A percentile compares a stretch with the other conserved stretches of the same genome.
Conservation (phyloP, 2,329 filamentous ascomycete species). For the Septoria petroselini region DNA sequence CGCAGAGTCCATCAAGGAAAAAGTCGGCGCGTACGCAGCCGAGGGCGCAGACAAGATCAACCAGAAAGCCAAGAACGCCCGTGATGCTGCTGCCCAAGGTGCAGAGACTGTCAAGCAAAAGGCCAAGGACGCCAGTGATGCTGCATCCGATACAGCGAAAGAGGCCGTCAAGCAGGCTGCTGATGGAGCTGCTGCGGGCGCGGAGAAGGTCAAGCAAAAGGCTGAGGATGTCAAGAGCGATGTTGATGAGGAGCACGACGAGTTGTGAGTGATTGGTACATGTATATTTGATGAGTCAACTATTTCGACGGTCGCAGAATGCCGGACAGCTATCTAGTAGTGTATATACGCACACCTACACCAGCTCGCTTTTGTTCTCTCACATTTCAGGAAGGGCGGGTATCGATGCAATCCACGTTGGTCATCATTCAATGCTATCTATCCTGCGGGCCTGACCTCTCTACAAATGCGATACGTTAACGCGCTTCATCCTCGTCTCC, state of each 20-base stretch:
- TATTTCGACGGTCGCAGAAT: neutral
- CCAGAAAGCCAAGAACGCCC: neutral
- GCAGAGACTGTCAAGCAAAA: neutral
- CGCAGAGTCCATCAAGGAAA: neutral
- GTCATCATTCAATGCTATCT: too few species aligned
- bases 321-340: neutral
- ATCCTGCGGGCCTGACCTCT: neutral
- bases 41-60: constrained; percentile 2
- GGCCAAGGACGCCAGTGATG: neutral
- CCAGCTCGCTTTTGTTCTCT: too few species aligned
- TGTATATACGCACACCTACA: neutral
- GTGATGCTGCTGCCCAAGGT: neutral
- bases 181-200: neutral
- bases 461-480: neutral
- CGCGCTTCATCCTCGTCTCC: neutral
- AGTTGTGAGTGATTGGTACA: neutral
- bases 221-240: constrained; percentile 8
- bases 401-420: too few species aligned
- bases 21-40: constrained; percentile 8
- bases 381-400: too few species aligned
- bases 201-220: constrained; percentile 10
- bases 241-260: too few species aligned
- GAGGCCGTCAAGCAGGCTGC: neutral
- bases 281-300: neutral
- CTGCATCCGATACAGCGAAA: neutral